A percentile compares a stretch with the other conserved stretches of the same genome.
These are phyloP conservation scores for Citrullus amarus DNA, from an alignment of 306 rosid genomes.

Conservation along the genomic window DNA sequence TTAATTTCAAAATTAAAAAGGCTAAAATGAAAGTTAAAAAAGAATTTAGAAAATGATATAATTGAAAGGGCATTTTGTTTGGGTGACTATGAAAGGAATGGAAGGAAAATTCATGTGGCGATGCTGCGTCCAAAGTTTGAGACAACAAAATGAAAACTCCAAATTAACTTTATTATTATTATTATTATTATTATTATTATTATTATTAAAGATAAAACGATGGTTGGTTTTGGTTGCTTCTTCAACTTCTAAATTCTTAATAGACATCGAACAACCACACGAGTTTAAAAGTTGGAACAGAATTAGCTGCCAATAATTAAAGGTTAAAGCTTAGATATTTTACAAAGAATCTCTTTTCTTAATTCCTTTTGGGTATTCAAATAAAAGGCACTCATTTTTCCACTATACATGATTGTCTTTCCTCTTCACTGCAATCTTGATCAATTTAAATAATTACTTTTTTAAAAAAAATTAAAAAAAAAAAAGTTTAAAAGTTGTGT, in stretches of 20 bases:
- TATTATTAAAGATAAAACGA: not conserved
- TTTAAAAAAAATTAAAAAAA: no score
- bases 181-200: not conserved
- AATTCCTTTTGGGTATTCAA: not conserved
- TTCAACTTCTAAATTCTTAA: not conserved
- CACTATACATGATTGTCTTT: not conserved
- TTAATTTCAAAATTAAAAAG: no score
- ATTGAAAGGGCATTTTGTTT: no score
- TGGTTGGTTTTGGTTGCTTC: not conserved
- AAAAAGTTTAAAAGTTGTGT: not conserved
- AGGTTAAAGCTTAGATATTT: not conserved
- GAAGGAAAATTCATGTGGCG: not conserved
- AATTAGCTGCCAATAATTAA: not conserved
- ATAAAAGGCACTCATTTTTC: not conserved
- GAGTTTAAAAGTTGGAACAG: not conserved
- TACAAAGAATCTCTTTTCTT: not conserved
- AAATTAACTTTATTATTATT: no score
- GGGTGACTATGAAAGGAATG: no score
- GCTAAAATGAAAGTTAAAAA: no score
- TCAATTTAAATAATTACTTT: no score
- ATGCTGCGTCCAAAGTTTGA: not conserved
- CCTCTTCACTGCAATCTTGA: not conserved
- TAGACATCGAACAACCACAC: not conserved
- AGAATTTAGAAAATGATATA: no score
- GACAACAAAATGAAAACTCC: not conserved